Evolutionary conservation across 306 rosid genomes (phyloP).

Genomic region (Abrus precatorius): DNA sequence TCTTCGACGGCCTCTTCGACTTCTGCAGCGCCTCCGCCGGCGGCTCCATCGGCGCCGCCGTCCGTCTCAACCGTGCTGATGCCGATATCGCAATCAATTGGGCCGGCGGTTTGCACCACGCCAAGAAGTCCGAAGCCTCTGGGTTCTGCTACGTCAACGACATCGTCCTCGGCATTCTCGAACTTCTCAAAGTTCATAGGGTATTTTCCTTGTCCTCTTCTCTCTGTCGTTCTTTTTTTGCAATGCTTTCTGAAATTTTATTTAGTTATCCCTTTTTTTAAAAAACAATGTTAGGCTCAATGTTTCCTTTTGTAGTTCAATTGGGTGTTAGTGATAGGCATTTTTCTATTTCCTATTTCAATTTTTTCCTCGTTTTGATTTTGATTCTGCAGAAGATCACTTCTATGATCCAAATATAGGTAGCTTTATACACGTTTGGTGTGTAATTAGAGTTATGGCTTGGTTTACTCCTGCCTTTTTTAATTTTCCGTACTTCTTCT

Average conservation of each 20-base stretch:
- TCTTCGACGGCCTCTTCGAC: slow-evolving; percentile 74
- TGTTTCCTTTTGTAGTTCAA: no score
- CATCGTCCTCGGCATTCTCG: slow-evolving; percentile 86
- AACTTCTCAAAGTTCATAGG: slow-evolving; percentile 88
- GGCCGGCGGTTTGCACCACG: slow-evolving; percentile 90
- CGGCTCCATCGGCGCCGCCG: slow-evolving; percentile 86
- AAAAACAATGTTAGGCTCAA: no score
- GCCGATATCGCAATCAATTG: slow-evolving; percentile 76
- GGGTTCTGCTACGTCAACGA: slow-evolving; percentile 92
- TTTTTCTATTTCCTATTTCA: no score
- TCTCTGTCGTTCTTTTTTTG: neutral
- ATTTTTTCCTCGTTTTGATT: neutral
- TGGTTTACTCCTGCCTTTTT: neutral
- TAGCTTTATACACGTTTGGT: no score
- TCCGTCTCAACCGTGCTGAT: slow-evolving; percentile 61
- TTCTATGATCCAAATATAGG: neutral
- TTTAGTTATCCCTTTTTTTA: no score
- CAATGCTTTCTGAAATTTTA: neutral
- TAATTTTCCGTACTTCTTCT: neutral
- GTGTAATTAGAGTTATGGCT: no score
- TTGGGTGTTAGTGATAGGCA: no score
- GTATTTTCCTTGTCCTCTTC: slow-evolving; percentile 43
- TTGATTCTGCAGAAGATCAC: neutral
- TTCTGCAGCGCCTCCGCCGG: slow-evolving; percentile 81
- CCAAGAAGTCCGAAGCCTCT: slow-evolving; percentile 87